phyloP scores from a whole-genome alignment of 768 basidiomycete species.

The Mycena belliarum region DNA sequence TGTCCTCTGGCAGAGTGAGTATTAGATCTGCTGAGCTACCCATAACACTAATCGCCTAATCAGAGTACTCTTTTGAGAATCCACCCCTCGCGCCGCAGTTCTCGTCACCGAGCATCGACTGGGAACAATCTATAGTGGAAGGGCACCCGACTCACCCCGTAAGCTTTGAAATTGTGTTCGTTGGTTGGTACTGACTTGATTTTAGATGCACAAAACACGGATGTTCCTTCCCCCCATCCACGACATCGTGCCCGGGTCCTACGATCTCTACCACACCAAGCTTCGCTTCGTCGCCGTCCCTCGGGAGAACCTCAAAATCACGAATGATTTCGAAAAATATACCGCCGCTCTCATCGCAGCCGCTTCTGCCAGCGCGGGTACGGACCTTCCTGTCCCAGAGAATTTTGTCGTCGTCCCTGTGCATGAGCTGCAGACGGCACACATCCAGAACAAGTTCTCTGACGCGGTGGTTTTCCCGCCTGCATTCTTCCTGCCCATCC shows the following conservation, averaged over 20 bases:
- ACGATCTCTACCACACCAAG: slow-evolving; percentile 50
- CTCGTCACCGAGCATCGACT: slow-evolving; percentile 49
- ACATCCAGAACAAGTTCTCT: slow-evolving; percentile 52
- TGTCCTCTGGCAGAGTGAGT: slow-evolving; percentile 54
- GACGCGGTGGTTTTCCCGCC: slow-evolving; percentile 45
- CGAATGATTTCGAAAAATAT: slow-evolving; percentile 51
- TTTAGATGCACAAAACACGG: slow-evolving; percentile 60
- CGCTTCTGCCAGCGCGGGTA: slow-evolving; percentile 39
- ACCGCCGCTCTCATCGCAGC: slow-evolving; percentile 41
- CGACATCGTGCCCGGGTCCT: slow-evolving; percentile 44
- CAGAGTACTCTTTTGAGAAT: slow-evolving; percentile 50
- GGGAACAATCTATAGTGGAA: slow-evolving; percentile 64
- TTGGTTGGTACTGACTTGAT: background rate
- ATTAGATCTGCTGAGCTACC: background rate
- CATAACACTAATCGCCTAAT: background rate
- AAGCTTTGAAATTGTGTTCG: slow-evolving; percentile 11
- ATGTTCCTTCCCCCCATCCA: slow-evolving; percentile 51
- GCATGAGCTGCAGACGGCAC: slow-evolving; percentile 54
- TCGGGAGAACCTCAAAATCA: slow-evolving; percentile 42
- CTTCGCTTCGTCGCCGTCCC: slow-evolving; percentile 52
- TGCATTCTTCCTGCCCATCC: slow-evolving; percentile 42
- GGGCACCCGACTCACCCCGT: slow-evolving; percentile 64
- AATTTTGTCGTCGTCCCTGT: slow-evolving; percentile 48
- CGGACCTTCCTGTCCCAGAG: slow-evolving; percentile 33
- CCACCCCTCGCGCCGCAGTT: slow-evolving; percentile 48